Evolutionary conservation across 495 filamentous ascomycete genomes (phyloP), one percentile per base, ranked within the genome.

Genomic region (Bathelium albidoporum): DNA sequence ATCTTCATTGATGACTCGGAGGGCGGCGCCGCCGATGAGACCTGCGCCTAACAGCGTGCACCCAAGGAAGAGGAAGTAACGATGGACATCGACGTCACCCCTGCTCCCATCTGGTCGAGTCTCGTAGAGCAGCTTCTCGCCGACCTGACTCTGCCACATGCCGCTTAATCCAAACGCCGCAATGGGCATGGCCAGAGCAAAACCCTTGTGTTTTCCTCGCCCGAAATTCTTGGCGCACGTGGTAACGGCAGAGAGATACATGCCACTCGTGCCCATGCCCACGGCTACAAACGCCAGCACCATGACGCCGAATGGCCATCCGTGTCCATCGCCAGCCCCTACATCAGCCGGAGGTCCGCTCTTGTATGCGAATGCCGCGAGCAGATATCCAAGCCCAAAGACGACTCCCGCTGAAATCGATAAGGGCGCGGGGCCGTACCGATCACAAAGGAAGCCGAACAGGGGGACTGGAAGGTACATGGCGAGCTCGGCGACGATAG

Each of bases 171-270:
- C 94, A 72, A 96, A 95, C 2, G 88, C 85, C 0, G 94, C 90
- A 77, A 98, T 97, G 7, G 94, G 94, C 59, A 89, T 74, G 26
- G 92, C 93, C 60, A 98, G 77, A 70, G 95, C 91, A 62, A 98
- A 73, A 0, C 94, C 93, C 71, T 91, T 88, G 68, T 95, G 84
- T 70, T 87, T 91, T 2, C 91, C 89, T 43, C 86, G 79, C 22
- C 93, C 90, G 73, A 97, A 97, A 74, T 96, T 97, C 83, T 98
- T 98, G 28, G 93, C 94, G 64, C 91, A 96, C 1, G 92, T 96
- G 26, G 94, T 91, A 32, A 98, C 87, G 0, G 89, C 88, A 39
- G 83, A 81, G 29, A 97, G 72, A 72, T 97, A 97, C 87, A 97
- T 89, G 69, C 81, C 81, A 64, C 87, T 86, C 0, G 94, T 97